Evolutionary conservation across 495 filamentous ascomycete genomes (phyloP).

Genomic region (Amniculicola lignicola): DNA sequence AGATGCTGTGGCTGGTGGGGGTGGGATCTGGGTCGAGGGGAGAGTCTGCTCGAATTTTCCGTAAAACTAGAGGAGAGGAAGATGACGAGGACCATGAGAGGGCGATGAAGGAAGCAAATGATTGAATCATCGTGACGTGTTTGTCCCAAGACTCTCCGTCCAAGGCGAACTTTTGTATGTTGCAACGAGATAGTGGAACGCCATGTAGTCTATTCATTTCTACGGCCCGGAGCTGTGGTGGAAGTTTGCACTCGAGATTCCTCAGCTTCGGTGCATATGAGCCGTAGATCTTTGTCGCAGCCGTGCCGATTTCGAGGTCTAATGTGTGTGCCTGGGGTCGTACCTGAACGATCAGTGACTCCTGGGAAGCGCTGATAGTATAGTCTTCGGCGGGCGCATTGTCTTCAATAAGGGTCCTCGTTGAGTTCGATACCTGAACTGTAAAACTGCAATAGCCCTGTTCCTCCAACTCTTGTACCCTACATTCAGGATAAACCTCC

Average conservation of each 20-base stretch:
- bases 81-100: conserved; percentile 35
- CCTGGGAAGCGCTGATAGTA: no score
- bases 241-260: neutral
- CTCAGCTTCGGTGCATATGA: conserved; percentile 37
- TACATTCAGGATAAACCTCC: neutral
- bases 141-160: conserved; percentile 9
- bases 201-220: conserved; percentile 47
- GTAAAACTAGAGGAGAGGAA: neutral
- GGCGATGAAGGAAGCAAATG: conserved; percentile 47
- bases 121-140: conserved; percentile 43
- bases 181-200: conserved; percentile 41
- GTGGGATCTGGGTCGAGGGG: no score
- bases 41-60: conserved; percentile 8
- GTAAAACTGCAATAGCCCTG: conserved; percentile 58
- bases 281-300: conserved; percentile 44
- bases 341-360: conserved; percentile 50
- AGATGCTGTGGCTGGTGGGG: neutral
- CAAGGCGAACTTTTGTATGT: conserved; percentile 14
- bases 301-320: conserved; percentile 42
- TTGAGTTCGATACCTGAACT: conserved; percentile 41
- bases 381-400: no score
- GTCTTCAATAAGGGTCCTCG: no score
- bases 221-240: conserved; percentile 33
- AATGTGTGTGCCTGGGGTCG: conserved; percentile 46
- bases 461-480: conserved; percentile 1